phyloP scores from a whole-genome alignment of 2,329 filamentous ascomycete genomes.

The Alternaria triticina region DNA sequence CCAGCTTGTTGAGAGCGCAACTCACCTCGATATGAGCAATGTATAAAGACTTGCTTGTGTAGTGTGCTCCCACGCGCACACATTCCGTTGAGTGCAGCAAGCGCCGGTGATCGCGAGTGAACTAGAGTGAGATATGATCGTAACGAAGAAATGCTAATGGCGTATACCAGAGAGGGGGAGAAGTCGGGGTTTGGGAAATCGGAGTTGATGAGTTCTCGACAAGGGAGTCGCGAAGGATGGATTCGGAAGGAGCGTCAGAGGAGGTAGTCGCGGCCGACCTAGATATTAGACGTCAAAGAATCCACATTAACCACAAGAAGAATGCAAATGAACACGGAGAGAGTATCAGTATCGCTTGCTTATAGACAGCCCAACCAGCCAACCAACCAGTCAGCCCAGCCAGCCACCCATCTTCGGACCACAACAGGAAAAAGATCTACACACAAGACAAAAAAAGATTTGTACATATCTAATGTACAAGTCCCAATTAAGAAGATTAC shows the following conservation, averaged over 20 bases:
- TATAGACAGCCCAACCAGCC: background rate
- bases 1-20: background rate
- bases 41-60: accelerated
- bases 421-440: background rate
- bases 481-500: constrained; percentile 5
- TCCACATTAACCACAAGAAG: too few species aligned
- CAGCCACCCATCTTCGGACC: background rate
- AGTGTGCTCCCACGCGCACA: accelerated
- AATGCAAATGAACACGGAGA: too few species aligned
- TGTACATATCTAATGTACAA: background rate
- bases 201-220: too few species aligned
- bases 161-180: background rate
- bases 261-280: background rate
- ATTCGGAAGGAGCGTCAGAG: background rate
- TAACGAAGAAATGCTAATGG: accelerated
- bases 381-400: background rate
- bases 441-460: background rate
- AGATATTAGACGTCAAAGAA: background rate
- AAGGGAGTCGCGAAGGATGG: background rate
- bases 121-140: background rate
- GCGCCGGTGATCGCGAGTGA: background rate
- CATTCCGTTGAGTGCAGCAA: background rate
- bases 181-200: too few species aligned
- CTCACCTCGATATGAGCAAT: background rate
- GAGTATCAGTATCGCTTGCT: background rate